Conservation (phyloP, 176 grass and related monocot species). For the Oryza nivara region DNA sequence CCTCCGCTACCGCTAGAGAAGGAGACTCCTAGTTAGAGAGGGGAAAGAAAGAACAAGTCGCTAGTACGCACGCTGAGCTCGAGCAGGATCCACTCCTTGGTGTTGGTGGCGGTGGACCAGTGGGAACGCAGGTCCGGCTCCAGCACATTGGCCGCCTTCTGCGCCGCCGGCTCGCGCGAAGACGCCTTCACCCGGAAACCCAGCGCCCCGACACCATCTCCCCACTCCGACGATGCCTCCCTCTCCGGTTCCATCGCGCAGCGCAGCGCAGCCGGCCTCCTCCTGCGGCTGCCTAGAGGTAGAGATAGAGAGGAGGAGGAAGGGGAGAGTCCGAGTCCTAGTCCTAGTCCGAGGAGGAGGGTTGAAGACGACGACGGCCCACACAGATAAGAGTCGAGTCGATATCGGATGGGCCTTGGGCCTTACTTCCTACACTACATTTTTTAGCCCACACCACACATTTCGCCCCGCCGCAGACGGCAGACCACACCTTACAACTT, state of each 20-base stretch:
- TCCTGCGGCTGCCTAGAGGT: too few relatives aligned
- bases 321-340: neutral
- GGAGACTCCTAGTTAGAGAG: too few relatives aligned
- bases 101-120: constrained; percentile 92
- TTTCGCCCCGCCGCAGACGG: too few relatives aligned
- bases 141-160: constrained; percentile 77
- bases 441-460: too few relatives aligned
- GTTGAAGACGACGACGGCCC: neutral
- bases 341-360: neutral
- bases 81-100: constrained; percentile 97
- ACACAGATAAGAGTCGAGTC: too few relatives aligned
- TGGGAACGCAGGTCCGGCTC: constrained; percentile 87
- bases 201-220: constrained; percentile 57
- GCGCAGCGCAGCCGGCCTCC: neutral
- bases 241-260: constrained; percentile 4
- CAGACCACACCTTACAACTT: too few relatives aligned
- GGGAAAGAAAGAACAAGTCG: too few relatives aligned
- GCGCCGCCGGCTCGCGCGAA: constrained; percentile 76
- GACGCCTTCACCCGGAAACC: constrained; percentile 79
- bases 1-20: too few relatives aligned
- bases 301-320: neutral
- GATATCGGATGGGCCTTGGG: neutral
- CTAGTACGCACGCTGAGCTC: constrained; percentile 60
- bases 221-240: constrained; percentile 60
- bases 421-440: neutral